Base-by-base conservation (phyloP, 2,329 filamentous ascomycete species). In the Alternaria sp. region DNA sequence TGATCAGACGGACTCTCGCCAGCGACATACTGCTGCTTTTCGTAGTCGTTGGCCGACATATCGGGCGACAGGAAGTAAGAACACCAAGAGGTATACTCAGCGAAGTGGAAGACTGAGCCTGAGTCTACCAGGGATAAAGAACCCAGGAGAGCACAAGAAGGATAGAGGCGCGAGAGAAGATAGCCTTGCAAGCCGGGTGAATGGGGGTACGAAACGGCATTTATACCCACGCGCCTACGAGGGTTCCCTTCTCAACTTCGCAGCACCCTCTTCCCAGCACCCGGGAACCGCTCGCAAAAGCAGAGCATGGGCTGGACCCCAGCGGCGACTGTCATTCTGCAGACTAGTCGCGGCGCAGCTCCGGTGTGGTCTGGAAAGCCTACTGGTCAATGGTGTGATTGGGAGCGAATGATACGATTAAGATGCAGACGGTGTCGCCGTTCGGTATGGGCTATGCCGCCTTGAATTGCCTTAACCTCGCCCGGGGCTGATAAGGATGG, bases 1-100 rank as follows among this genome's bases (percentile, higher is more conserved):
- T 77, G 65, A 44, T 66, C 67, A 21, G 56, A 54, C 15, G 65
- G 56, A 21, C 46, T 63, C 9, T 69, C 59, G 21, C 40, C 45
- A 15, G 62, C 68, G 43, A 76, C 61, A 58, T 74, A 75, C 10
- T 74, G 68, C 44, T 64, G 59, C 64, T 79, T 77, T 61, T 77
- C 74, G 49, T 62, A 56, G 28, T 74, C 69, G 50, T 62, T 60
- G 55, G 61, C 64, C 55, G 71, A 67, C 73, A 77, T 77, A 4
- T 10, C 10, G 45, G 13, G 19, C 44, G 25, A 55, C 23, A 49
- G 49, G 52, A 19, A 40, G 36, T 21, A 40, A 47, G 19, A 44
- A 32, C 52, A 52, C 54, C 47, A 46, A 13, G 26, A 36, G 26
- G 15, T 21, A 19, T 57, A 49, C 54, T 25, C 36, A 32, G 26